Conservation (phyloP, 1,284 basidiomycete species). For the Rhizopogon parksii region DNA sequence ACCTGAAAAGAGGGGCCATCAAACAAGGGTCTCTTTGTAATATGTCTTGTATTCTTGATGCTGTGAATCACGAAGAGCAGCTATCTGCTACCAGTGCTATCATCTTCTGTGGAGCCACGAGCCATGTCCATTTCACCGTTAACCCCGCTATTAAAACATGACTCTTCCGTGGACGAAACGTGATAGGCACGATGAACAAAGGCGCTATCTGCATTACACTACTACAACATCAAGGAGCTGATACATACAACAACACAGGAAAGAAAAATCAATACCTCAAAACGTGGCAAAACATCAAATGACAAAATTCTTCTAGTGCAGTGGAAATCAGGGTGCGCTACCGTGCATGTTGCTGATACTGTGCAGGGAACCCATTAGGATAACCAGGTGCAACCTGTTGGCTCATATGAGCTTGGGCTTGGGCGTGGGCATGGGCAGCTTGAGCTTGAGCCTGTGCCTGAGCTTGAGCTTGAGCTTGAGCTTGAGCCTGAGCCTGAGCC, state of each 20-base stretch:
- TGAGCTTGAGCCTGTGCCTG: constrained; percentile 27
- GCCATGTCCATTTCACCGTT: too few species aligned
- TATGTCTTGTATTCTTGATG: background rate
- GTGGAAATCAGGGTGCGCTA: background rate
- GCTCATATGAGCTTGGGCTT: constrained; percentile 24
- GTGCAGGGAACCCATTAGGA: constrained; percentile 25
- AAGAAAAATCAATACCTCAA: background rate
- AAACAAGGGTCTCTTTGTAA: too few species aligned
- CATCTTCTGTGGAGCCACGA: background rate
- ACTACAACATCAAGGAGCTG: constrained; percentile 7
- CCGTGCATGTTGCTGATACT: constrained; percentile 28
- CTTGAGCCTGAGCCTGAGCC: constrained; percentile 27
- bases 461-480: constrained; percentile 29
- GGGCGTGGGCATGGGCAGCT: constrained; percentile 33
- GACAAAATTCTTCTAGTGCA: background rate
- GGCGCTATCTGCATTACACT: background rate
- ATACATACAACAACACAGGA: constrained; percentile 15
- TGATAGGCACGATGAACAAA: background rate
- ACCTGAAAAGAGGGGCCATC: background rate
- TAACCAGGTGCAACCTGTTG: constrained; percentile 19
- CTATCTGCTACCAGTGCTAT: background rate
- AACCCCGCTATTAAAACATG: background rate
- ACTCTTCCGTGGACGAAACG: background rate
- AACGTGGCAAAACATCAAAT: background rate
- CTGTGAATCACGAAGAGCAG: background rate